Base-by-base conservation (phyloP, 139 green algal species). In the Micractinium conductrix region DNA sequence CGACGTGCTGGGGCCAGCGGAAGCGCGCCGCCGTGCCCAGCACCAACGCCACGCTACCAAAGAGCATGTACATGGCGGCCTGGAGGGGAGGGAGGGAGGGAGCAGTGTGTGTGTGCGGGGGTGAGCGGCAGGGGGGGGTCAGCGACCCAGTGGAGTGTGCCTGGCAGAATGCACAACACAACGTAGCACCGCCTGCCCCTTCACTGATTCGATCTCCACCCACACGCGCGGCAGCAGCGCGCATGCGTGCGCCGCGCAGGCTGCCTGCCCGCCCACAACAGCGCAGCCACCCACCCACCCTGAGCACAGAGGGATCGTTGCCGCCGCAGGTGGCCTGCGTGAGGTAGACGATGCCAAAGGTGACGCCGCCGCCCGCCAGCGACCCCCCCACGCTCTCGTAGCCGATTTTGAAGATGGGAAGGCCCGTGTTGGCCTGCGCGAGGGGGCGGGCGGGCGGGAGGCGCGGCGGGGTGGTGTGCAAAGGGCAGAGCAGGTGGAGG, bases 361-460 rank as follows among this genome's bases (percentile, higher is more conserved):
- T 43, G 50, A 24, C 55, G 9, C 9, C 50, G 5, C 74, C 74
- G 35, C 74, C 74, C 37, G 24, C 24, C 50, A 81, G 7, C 9
- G 50, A 70, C 4, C 74, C 74, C 55, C 45, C 21, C 33, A 81
- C 50, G 74, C 35, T 48, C 24, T 81, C 74, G 12, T 44, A 38
- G n/a, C 74, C 74, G 30, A 81, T 81, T 26, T 68, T 68, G 10
- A 68, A 30, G 5, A 48, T 38, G 24, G 74, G 74, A 33, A 81
- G 74, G 10, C 74, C 74, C 7, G 74, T 81, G 74, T 81, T 81
- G 35, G 30, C 74, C 74, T 81, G 74, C 74, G 16, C 4, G 45
- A 12, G 28, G 24, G 10, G 2, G 1, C 1, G 8, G 44, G n/a
- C 30, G 44, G n/a, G 5, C 24, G 17, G 2, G 12, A n/a, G 4